Conservation (phyloP, 2,329 filamentous ascomycete genomes). For the Dactylellina cionopaga region DNA sequence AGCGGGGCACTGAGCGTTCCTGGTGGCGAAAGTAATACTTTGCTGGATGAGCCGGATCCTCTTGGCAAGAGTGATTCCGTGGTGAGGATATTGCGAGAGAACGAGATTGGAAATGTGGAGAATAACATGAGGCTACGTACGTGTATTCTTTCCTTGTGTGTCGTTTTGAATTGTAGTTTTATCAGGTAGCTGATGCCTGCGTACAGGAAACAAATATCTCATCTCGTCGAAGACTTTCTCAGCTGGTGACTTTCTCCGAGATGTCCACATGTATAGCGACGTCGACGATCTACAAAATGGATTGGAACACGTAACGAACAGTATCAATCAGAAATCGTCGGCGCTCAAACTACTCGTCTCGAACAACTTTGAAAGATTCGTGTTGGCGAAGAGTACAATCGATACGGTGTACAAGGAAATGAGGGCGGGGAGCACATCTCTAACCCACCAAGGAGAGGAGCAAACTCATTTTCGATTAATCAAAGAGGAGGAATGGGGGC, state of each 20-base stretch:
- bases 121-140: slow-evolving; percentile 80
- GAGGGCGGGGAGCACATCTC: slow-evolving; percentile 71
- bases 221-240: slow-evolving; percentile 96
- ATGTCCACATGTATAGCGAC: slow-evolving; percentile 86
- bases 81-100: slow-evolving; percentile 77
- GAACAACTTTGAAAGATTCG: slow-evolving; percentile 97
- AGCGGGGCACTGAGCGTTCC: slow-evolving; percentile 51
- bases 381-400: slow-evolving; percentile 95
- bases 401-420: slow-evolving; percentile 99
- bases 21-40: slow-evolving; percentile 74
- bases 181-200: slow-evolving; percentile 52
- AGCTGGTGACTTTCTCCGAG: slow-evolving; percentile 87
- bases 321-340: slow-evolving; percentile 97
- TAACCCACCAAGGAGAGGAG: slow-evolving; percentile 60
- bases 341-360: slow-evolving; percentile 96
- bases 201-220: slow-evolving; percentile 84
- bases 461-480: slow-evolving; percentile 69
- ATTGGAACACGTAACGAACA: slow-evolving; percentile 84
- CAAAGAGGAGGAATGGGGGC: slow-evolving; percentile 92
- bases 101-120: slow-evolving; percentile 78
- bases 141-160: slow-evolving; percentile 59
- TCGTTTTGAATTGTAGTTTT: too few relatives aligned
- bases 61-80: slow-evolving; percentile 89
- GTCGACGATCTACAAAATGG: slow-evolving; percentile 82
- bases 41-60: slow-evolving; percentile 91